Evolutionary conservation across 192 early-diverging fungal species (phyloP), one percentile per base, ranked within the genome.

Genomic region (Dissophora ornata): DNA sequence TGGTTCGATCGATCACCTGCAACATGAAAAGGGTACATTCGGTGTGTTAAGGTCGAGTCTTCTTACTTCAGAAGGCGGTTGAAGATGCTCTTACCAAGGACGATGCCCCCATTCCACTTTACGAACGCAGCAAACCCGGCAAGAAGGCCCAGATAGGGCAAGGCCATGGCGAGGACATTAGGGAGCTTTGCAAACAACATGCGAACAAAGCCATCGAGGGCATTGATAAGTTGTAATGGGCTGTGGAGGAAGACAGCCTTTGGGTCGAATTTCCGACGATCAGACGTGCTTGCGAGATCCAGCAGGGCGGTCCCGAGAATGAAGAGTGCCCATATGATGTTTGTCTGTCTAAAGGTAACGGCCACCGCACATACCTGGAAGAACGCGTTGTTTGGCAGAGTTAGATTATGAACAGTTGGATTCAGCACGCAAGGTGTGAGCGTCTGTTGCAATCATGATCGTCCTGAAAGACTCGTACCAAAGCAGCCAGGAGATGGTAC

Each of bases 261-360:
- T 24, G 64, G 70, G 30, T 68, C 70, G 51, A 62, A 75, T 21
- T 32, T 51, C 2, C 80, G 75, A 40, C 73, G 40, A 33, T 80
- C 62, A 2, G 41, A 4, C 18, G 36, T 21, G n/a, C 16, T 55
- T 8, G 56, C 29, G 9, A 70, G 71, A 28, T 83, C 71, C 16
- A 86, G 50, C 0, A 83, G 56, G 2, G 80, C 50, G 11, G 77
- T 62, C 8, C 84, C 87, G 24, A 89, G 83, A 25, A 91, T 84
- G 66, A 97, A 93, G 18, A 81, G 75, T 11, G 91, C 77, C 97
- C 97, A 99, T 0, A 97, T 83, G 18, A 91, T 89, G 71, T 99
- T 99, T 25, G 96, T 99, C 71, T 99, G 97, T 12, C 97, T 85
- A 78, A 95, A 92, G 47, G 86, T 83, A 26, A 93, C 63, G 24